Base-by-base conservation (phyloP, 352 stramenopile species). In the Thalassiosira mediterranea region DNA sequence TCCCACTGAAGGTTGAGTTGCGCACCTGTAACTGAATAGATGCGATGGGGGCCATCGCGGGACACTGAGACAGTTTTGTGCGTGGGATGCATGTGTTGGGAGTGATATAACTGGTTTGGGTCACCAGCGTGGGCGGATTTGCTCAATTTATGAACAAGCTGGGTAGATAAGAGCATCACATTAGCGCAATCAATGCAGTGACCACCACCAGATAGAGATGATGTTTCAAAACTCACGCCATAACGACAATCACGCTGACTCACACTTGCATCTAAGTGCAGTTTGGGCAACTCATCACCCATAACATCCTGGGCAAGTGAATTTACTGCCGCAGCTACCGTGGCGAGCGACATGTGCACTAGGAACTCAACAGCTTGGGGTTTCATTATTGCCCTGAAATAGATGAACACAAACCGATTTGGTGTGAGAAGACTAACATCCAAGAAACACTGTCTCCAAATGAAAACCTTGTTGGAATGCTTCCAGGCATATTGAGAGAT, bases 1-100 rank as follows among this genome's bases (percentile, higher is more conserved):
- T 81, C 48, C 88, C 88, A 93, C 51, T 90, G 76, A n/a, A 93
- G 65, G 76, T 92, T 83, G 8, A 91, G 57, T 49, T 73, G 61
- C 38, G 84, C 84, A 26, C 87, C 87, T 0, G 83, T 90, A 25
- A 91, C 75, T 13, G 81, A 89, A 23, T 71, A 72, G 57, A 81
- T 72, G 32, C 72, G 56, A 15, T 76, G 62, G 7, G 54, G 56
- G 19, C 63, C 58, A 38, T 74, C 64, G 11, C 72, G 63, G 38
- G 62, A 67, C 2, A 79, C 49, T 3, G 52, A 48, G 13, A 47
- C 10, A n/a, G 49, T 40, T 58, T 66, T 64, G 59, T 72, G 48
- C 0, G 38, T 13, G 11, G 48, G 23, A n/a, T n/a, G n/a, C n/a
- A n/a, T n/a, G n/a, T n/a, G n/a, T n/a, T n/a, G n/a, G 1, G 40